Evolutionary conservation across 495 filamentous ascomycete species (phyloP).

Genomic region (Penicillium roqueforti): DNA sequence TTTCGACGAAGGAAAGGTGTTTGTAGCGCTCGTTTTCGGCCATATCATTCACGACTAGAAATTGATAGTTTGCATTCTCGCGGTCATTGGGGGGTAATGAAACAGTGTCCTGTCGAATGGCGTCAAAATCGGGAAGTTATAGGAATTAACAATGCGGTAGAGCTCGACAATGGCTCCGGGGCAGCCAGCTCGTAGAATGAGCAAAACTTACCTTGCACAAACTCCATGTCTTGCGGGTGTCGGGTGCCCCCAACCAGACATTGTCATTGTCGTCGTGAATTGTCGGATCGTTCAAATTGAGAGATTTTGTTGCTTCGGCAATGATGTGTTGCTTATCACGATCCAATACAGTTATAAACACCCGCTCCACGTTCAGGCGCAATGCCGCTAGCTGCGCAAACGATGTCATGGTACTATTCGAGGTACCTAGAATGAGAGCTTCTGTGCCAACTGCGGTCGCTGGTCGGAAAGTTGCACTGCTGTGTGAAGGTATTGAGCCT

Average conservation of each 20-base stretch:
- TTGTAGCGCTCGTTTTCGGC: conserved; percentile 39
- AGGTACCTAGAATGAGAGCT: conserved; percentile 19
- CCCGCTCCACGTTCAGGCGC: conserved; percentile 40
- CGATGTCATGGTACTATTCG: conserved; percentile 53
- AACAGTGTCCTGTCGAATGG: conserved; percentile 25
- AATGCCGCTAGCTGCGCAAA: conserved; percentile 45
- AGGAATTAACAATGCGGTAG: not conserved
- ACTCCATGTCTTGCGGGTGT: conserved; percentile 37
- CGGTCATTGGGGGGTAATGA: conserved; percentile 35
- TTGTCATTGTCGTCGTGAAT: conserved; percentile 29
- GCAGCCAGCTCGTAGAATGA: conserved; percentile 1
- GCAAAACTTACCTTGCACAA: conserved; percentile 41
- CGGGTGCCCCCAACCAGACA: conserved; percentile 28
- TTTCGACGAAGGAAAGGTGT: conserved; percentile 38
- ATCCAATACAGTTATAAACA: conserved; percentile 48
- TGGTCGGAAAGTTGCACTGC: conserved; percentile 12
- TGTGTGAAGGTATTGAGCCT: conserved; percentile 7
- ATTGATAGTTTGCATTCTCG: conserved; percentile 24
- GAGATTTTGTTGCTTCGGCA: conserved; percentile 48
- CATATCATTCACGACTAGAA: conserved; percentile 41
- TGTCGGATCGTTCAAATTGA: conserved; percentile 35
- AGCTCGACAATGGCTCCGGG: not conserved
- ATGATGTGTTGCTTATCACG: conserved; percentile 49
- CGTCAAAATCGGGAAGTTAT: not conserved
- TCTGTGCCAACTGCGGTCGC: conserved; percentile 19